Evolutionary conservation across 371 early-diverging fungal genomes (phyloP), one percentile per base, ranked within the genome.

Genomic region (Saksenaea oblongispora): DNA sequence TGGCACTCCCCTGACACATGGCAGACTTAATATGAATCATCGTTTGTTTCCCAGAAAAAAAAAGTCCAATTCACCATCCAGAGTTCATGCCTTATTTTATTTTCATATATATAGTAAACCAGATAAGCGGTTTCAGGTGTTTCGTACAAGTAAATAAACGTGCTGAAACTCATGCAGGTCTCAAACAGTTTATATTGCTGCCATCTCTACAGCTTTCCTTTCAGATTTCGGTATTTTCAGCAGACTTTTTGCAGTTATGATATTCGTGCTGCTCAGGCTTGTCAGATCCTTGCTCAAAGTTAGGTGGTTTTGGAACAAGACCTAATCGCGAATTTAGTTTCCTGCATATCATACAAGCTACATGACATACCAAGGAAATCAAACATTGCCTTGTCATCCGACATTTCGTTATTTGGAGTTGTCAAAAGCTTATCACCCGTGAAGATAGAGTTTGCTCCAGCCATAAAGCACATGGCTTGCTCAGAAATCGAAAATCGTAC

Each of bases 371-470:
- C 89, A 34, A 90, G 78, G 18, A 80, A 76, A 18, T 89, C 79
- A 73, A 91, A 89, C 91, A 92, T 90, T 59, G 72, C 72, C 74
- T 86, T 76, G 64, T 92, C 93, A 13, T 85, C 86, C 34, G 78
- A 77, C 44, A 79, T 73, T 64, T 84, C 88, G 72, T 90, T 92
- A 76, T 91, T 91, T 56, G 88, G 88, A 0, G 93, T 92, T 18
- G 93, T 92, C 70, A 92, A 72, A 36, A 92, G 78, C 70, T 87
- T 89, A 65, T 92, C 91, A 62, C 93, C 93, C 14, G 93, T 92
- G 67, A 92, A 92, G 67, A 92, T 89, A 17, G 89, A 87, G 82
- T 92, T 92, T 56, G 93, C 93, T 62, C 93, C 93, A 8, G 91
- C 87, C 84, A 90, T 85, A 74, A 92, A 92, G 73, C 91, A 91